phyloP scores from a whole-genome alignment of 805 yeast genomes.

The Yarrowia deformans region DNA sequence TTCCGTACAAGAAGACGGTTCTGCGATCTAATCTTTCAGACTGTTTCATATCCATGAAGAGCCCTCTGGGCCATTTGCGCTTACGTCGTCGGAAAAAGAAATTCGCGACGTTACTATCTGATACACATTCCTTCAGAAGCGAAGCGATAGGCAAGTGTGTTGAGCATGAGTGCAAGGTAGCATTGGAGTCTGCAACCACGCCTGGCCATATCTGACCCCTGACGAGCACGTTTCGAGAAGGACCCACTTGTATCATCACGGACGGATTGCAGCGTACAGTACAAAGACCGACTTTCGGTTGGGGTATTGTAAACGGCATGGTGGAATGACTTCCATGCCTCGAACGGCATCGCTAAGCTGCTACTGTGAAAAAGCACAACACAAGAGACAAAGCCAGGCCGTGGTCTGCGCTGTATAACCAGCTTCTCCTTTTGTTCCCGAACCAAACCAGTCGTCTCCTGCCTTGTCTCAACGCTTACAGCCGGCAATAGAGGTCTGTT shows the following conservation, averaged over 20 bases:
- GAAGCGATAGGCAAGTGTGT: background rate
- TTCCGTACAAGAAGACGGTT: background rate
- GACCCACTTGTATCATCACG: background rate
- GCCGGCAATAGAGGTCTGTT: background rate
- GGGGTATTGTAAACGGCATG: too few relatives aligned
- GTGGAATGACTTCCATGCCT: background rate
- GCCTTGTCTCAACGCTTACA: background rate
- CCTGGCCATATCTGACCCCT: too few relatives aligned
- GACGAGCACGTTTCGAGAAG: background rate
- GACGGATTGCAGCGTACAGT: too few relatives aligned
- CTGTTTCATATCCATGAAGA: constrained; percentile 2
- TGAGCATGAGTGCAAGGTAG: background rate
- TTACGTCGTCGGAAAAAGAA: constrained; percentile 5
- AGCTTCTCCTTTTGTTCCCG: background rate
- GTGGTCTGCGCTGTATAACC: background rate
- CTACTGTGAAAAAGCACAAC: background rate
- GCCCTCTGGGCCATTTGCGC: background rate
- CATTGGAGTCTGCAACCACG: too few relatives aligned
- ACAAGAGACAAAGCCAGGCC: background rate
- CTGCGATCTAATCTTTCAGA: constrained; percentile 2
- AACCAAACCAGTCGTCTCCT: background rate
- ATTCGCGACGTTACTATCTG: background rate
- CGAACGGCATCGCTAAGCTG: constrained; percentile 11
- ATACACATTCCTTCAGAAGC: constrained; percentile 9
- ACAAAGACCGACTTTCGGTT: too few relatives aligned